Percentiles rank a stretch among this genome's conserved stretches.
Evolutionary conservation across 345 rosid species (phyloP).

Genomic region (Melaleuca alternifolia): DNA sequence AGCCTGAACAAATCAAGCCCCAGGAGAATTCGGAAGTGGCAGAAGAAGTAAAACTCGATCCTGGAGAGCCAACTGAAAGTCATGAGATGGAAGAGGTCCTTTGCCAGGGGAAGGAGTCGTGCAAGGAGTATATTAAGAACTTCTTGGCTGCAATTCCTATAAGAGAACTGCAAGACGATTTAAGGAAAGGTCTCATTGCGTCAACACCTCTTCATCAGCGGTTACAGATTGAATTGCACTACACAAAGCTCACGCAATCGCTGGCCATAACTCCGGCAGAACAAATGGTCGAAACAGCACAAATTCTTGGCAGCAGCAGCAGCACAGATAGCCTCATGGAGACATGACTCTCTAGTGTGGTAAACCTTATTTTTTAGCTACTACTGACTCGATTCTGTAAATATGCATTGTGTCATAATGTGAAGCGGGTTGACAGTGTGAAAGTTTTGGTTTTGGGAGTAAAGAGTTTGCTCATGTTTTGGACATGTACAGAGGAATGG

Average conservation of each 20-base stretch:
- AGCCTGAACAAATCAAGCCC: conserved; percentile 5
- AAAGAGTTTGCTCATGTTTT: neutral
- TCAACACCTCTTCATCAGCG: conserved; percentile 72
- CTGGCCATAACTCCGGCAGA: conserved; percentile 5
- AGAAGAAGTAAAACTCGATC: neutral
- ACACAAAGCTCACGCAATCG: conserved; percentile 22
- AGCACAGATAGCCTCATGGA: neutral
- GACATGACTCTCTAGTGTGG: neutral
- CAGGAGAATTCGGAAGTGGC: conserved; percentile 12
- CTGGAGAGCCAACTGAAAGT: conserved; percentile 7
- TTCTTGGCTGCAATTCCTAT: conserved; percentile 94
- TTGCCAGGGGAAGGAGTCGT: conserved; percentile 74
- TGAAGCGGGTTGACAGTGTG: neutral
- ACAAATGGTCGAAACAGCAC: neutral
- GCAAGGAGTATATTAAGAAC: conserved; percentile 92
- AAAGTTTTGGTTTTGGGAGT: neutral
- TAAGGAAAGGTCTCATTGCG: conserved; percentile 64
- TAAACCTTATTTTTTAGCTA: neutral
- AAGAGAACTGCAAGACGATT: conserved; percentile 74
- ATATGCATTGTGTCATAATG: neutral
- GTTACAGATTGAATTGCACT: conserved; percentile 83
- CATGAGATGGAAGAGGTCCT: conserved; percentile 31
- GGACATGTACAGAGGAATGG: neutral
- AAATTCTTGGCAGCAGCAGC: neutral
- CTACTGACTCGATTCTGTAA: neutral